These are phyloP conservation scores for Pseudoturritis turrita DNA, from an alignment of 345 rosid genomes.

Conservation along the genomic window DNA sequence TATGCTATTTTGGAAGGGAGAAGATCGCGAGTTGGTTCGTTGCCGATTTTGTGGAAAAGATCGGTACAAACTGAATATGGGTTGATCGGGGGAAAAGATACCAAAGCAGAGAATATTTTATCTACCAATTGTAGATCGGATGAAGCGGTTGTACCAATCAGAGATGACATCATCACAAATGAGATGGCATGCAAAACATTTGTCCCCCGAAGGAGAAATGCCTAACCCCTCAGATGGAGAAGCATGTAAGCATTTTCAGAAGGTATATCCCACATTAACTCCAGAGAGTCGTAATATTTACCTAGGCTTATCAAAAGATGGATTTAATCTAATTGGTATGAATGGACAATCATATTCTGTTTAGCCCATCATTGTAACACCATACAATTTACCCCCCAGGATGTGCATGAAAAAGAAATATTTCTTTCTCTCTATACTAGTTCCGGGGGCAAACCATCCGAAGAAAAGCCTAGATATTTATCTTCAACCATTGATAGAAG, in stretches of 20 bases:
- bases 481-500: not conserved
- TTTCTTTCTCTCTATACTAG: not conserved
- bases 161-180: not conserved
- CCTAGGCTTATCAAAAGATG: not conserved
- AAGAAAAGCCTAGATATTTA: not conserved
- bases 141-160: no score
- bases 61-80: not conserved
- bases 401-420: conserved; percentile 6
- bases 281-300: not conserved
- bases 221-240: not conserved
- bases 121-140: not conserved
- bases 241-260: no score
- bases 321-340: not conserved
- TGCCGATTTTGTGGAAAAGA: not conserved
- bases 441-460: not conserved
- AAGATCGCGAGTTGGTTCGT: not conserved
- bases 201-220: not conserved
- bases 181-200: no score
- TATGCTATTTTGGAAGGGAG: not conserved
- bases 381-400: not conserved
- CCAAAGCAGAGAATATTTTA: not conserved
- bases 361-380: not conserved
- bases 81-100: not conserved
- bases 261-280: not conserved
- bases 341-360: not conserved